phyloP scores from a whole-genome alignment of 495 filamentous ascomycete genomes.

The Hypoxylon cercidicola region DNA sequence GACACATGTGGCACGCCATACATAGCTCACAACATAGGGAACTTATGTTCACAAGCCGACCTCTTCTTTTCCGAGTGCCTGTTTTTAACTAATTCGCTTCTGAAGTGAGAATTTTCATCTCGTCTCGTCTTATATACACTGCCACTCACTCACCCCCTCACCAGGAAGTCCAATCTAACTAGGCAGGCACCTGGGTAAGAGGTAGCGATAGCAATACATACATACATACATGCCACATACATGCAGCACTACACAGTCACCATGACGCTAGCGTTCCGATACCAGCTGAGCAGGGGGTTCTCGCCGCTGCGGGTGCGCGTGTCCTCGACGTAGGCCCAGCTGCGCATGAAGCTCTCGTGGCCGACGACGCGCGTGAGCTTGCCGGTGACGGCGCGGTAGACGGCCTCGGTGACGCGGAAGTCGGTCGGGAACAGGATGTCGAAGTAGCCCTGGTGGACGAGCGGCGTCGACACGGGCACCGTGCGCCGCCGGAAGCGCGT shows the following conservation, averaged over 20 bases:
- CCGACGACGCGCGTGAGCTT: conserved; percentile 84
- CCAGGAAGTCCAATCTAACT: too few relatives aligned
- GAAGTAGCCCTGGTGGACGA: conserved; percentile 98
- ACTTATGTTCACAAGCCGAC: too few relatives aligned
- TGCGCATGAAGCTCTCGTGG: conserved; percentile 88
- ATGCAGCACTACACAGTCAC: conserved; percentile 68
- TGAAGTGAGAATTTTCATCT: too few relatives aligned
- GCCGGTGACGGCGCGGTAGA: conserved; percentile 91
- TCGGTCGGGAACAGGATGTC: conserved; percentile 99
- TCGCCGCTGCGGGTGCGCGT: conserved; percentile 89
- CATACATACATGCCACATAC: too few relatives aligned
- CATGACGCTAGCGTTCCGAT: conserved; percentile 91
- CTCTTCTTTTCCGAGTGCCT: too few relatives aligned
- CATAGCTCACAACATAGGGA: too few relatives aligned
- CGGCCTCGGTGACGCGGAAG: conserved; percentile 84
- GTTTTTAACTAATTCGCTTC: too few relatives aligned
- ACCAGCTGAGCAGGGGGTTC: conserved; percentile 93
- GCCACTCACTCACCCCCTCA: too few relatives aligned
- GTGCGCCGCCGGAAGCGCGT: conserved; percentile 87
- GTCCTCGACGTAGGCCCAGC: conserved; percentile 91
- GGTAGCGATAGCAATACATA: too few relatives aligned
- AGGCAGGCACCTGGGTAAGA: too few relatives aligned
- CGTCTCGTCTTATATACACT: too few relatives aligned
- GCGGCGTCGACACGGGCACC: conserved; percentile 88
- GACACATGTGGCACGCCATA: too few relatives aligned